phyloP scores from a whole-genome alignment of 2,329 filamentous ascomycete species.

The Fusarium burgessii region DNA sequence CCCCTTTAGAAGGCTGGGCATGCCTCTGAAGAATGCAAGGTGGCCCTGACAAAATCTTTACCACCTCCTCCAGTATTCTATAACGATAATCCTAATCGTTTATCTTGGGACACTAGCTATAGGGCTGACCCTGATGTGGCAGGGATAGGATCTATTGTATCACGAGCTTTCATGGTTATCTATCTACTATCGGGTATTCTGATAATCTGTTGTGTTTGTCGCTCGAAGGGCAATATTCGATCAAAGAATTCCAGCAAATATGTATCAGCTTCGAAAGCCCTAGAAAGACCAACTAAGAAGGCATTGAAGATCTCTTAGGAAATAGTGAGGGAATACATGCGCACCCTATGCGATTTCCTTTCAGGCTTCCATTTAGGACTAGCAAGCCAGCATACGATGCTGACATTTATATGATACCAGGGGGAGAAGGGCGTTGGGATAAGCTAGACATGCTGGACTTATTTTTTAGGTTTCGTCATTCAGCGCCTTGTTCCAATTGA shows the following conservation, averaged over 20 bases:
- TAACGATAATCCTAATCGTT: not conserved
- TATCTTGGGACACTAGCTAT: not conserved
- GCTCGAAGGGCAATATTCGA: not conserved
- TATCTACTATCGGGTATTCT: not conserved
- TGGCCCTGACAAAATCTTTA: not conserved
- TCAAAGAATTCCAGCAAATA: not conserved
- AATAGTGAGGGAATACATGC: not conserved
- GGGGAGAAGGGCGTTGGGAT: too few species aligned
- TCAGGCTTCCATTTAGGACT: not conserved
- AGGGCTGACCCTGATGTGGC: not conserved
- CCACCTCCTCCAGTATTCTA: not conserved
- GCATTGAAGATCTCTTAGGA: not conserved
- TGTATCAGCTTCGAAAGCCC: not conserved
- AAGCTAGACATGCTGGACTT: too few species aligned
- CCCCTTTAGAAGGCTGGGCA: not conserved
- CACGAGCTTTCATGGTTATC: not conserved
- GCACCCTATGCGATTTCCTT: not conserved
- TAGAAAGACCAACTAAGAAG: not conserved
- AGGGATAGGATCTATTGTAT: not conserved
- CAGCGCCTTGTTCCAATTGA: too few species aligned
- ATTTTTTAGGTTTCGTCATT: too few species aligned
- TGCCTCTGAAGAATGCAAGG: not conserved
- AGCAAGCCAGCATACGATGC: not conserved
- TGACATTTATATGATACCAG: too few species aligned
- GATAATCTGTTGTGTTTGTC: not conserved